Evolutionary conservation across 148 eudicot species (phyloP), one percentile per base, ranked within the genome.

Genomic region (Fagopyrum esculentum): DNA sequence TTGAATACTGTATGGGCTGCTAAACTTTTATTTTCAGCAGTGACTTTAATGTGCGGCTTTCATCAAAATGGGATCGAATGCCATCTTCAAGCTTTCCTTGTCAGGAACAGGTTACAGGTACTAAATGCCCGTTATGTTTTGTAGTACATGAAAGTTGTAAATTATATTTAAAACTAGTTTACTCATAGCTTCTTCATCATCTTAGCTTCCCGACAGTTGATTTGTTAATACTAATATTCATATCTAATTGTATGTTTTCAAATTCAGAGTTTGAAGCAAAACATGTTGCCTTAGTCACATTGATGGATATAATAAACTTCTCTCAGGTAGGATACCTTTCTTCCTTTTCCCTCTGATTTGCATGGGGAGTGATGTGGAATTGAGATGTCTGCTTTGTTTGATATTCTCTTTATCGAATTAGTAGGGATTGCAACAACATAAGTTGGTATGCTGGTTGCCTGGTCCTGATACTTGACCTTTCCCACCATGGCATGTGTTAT

Each of bases 21-120:
- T 40, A 22, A 35, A 12, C 12, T 40, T 66, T 19, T 7, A 4
- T 73, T 75, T 75, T 69, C 45, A 76, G 77, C 72, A 94, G 97
- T 84, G 73, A 74, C 26, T 83, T 78, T 72, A 82, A 84, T 49
- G 89, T 84, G 77, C 87, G 98, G 68, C 29, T 81, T 2, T 70
- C 80, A 35, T 82, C 90, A 45, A 83, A 86, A 35, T 85, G 83
- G 81, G 87, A 77, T 6, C 81, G 93, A 75, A 94, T 91, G 96
- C 97, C 98, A n/a, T 84, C 74, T 45, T n/a, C 86, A 2, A 78
- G 98, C 78, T 89, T 90, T 81, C 96, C 97, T 29, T 85, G 91
- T 89, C 86, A 88, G 69, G 83, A 86, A 77, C 77, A 69, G 68
- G 71, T 92, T 59, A 86, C 97, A 88, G 98, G 97, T 92, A 69